These are phyloP conservation scores for Boletus rubropictus DNA, from an alignment of 768 basidiomycete genomes.

Conservation along the genomic window DNA sequence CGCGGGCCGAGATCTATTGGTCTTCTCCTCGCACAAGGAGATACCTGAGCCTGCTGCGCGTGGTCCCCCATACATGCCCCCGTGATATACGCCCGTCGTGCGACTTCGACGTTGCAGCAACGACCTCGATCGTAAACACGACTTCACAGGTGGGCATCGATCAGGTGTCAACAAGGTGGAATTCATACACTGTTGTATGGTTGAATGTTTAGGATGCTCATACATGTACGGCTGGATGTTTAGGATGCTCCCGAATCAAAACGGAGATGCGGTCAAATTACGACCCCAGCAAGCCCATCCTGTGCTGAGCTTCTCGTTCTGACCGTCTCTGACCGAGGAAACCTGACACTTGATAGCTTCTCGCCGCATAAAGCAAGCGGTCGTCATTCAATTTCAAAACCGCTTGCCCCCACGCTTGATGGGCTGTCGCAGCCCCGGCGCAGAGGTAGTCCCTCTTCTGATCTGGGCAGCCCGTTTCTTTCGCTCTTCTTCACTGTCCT, in stretches of 20 bases:
- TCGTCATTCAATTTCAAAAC: conserved; percentile 41
- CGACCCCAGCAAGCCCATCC: conserved; percentile 5
- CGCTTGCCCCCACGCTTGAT: conserved; percentile 71
- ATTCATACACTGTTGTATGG: not conserved
- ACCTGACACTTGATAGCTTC: not conserved
- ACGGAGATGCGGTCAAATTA: not conserved
- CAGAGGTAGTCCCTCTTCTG: conserved; percentile 35
- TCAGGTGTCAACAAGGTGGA: not conserved
- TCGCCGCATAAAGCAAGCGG: not conserved
- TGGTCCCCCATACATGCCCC: too few species aligned
- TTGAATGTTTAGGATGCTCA: not conserved
- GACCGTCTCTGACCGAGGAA: not conserved
- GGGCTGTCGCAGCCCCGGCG: conserved; percentile 62
- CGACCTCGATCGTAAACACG: conserved; percentile 8
- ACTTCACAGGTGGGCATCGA: not conserved
- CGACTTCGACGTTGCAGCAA: not conserved
- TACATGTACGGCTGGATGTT: not conserved
- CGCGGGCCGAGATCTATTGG: too few species aligned
- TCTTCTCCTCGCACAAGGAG: too few species aligned
- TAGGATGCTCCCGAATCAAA: not conserved
- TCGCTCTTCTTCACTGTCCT: conserved; percentile 55
- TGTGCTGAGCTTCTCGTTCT: not conserved
- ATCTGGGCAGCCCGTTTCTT: conserved; percentile 39
- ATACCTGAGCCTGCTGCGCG: too few species aligned
- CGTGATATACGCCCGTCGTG: not conserved